A percentile compares a stretch with the other conserved stretches of the same genome.
Conservation (phyloP, 176 grass and related monocot genomes). For the Carex myosuroides region DNA sequence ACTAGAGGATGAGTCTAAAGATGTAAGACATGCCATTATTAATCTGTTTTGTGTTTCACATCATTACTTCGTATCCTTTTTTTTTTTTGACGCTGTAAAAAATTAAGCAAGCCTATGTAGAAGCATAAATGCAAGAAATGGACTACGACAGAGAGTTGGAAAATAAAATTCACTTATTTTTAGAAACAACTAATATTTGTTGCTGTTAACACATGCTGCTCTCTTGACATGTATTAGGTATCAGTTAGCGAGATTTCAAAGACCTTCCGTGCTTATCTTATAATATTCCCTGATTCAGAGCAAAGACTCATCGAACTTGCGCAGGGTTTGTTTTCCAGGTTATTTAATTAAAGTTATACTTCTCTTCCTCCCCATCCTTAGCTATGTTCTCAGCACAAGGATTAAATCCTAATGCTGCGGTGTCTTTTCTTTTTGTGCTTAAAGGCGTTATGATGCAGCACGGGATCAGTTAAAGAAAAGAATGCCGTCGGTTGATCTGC, state of each 20-base stretch:
- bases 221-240: slow-evolving; percentile 35
- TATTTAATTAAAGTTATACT: slow-evolving; percentile 32
- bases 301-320: slow-evolving; percentile 83
- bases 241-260: slow-evolving; percentile 87
- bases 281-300: slow-evolving; percentile 99
- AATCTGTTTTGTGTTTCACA: not conserved
- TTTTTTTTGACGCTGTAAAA: not conserved
- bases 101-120: not conserved
- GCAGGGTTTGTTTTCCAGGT: slow-evolving; percentile 87
- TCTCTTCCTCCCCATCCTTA: slow-evolving; percentile 15
- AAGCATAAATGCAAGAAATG: not conserved
- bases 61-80: not conserved
- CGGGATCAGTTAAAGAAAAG: slow-evolving; percentile 61
- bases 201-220: not conserved
- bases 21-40: slow-evolving; percentile 33
- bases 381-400: slow-evolving; percentile 7
- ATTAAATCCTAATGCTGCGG: not conserved
- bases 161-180: not conserved
- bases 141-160: not conserved
- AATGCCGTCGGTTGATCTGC: slow-evolving; percentile 63
- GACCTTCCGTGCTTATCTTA: slow-evolving; percentile 88
- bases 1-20: slow-evolving; percentile 59
- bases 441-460: slow-evolving; percentile 79
- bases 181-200: not conserved
- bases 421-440: slow-evolving; percentile 25